Conservation (phyloP, 371 early-diverging fungal genomes). For the Phascolomyces articulosus region DNA sequence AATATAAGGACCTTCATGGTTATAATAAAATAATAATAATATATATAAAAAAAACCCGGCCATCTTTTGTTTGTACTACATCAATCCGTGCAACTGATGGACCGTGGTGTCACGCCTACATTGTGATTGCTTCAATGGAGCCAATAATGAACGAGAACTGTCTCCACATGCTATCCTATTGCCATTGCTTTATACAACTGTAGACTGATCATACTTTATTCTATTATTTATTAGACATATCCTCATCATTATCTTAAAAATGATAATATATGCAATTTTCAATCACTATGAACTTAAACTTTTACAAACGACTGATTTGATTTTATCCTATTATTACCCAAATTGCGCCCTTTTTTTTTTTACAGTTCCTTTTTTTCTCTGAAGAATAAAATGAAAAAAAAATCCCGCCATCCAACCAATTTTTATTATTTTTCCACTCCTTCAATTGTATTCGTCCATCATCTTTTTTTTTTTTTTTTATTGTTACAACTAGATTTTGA, state of each 20-base stretch:
- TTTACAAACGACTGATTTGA: too few relatives aligned
- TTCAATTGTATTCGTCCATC: not conserved
- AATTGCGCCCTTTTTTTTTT: not conserved
- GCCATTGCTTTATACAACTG: not conserved
- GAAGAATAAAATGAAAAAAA: not conserved
- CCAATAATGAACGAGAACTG: not conserved
- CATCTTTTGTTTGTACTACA: not conserved
- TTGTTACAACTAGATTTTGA: too few relatives aligned
- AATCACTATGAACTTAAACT: too few relatives aligned
- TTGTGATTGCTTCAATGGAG: not conserved
- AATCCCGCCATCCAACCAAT: not conserved
- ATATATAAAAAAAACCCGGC: too few relatives aligned
- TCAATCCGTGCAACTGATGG: conserved; percentile 1
- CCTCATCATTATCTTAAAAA: too few relatives aligned
- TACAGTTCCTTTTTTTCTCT: not conserved
- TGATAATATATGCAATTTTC: too few relatives aligned
- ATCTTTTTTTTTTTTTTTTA: not conserved
- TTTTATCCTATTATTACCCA: too few relatives aligned
- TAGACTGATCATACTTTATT: not conserved
- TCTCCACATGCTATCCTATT: not conserved
- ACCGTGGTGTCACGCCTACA: conserved; percentile 7
- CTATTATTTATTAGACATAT: too few relatives aligned
- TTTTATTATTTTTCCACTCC: not conserved
- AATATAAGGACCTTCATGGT: too few relatives aligned
- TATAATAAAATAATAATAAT: too few relatives aligned